These are phyloP conservation scores for Mycena sanguinolenta DNA, from an alignment of 768 basidiomycete species.

Conservation along the genomic window DNA sequence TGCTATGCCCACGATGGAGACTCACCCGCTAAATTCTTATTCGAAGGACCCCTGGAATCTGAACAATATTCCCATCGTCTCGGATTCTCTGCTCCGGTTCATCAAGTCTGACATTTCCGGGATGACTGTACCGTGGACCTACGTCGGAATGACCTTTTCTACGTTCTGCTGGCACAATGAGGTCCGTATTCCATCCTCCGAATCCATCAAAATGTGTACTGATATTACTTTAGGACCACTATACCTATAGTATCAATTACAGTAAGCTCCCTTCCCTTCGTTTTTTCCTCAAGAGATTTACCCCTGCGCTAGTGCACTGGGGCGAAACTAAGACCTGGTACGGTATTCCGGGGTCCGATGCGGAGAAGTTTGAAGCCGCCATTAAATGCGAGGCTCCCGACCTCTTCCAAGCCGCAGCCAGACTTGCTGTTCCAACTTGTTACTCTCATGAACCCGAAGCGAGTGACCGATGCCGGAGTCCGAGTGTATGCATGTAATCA, in stretches of 20 bases:
- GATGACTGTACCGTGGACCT: conserved; percentile 99
- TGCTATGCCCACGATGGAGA: conserved; percentile 96
- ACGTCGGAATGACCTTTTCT: conserved; percentile 98
- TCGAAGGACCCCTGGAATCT: conserved; percentile 97
- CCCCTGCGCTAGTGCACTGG: conserved; percentile 85
- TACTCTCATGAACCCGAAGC: conserved; percentile 95
- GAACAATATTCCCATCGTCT: conserved; percentile 95
- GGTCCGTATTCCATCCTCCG: conserved; percentile 56
- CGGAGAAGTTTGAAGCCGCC: conserved; percentile 95
- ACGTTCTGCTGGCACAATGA: conserved; percentile 99
- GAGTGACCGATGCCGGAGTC: conserved; percentile 89
- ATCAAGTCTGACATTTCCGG: conserved; percentile 99
- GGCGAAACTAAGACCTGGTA: conserved; percentile 99
- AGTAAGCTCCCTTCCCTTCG: conserved; percentile 64
- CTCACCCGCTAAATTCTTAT: conserved; percentile 89
- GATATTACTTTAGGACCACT: conserved; percentile 80
- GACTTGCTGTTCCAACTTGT: conserved; percentile 97
- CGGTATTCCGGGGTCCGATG: conserved; percentile 95
- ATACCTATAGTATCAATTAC: conserved; percentile 96
- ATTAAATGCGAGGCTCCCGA: conserved; percentile 97
- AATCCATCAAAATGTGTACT: conserved; percentile 30
- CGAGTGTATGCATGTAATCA: conserved; percentile 96
- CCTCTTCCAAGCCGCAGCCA: conserved; percentile 96
- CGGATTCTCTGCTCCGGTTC: conserved; percentile 93
- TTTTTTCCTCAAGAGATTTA: conserved; percentile 35